phyloP scores from a whole-genome alignment of 2,329 filamentous ascomycete species.

The Penicillium sp. region DNA sequence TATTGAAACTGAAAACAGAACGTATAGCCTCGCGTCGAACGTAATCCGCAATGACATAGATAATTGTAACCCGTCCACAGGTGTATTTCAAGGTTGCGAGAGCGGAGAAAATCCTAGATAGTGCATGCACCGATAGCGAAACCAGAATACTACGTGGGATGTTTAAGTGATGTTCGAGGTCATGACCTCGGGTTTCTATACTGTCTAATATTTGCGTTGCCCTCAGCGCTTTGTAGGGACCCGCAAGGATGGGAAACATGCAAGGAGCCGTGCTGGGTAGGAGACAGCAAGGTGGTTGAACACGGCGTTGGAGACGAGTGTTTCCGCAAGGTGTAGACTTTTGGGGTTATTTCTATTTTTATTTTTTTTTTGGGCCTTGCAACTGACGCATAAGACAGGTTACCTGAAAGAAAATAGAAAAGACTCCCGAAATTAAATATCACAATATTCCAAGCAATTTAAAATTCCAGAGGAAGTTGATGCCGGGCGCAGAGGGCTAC shows the following conservation, averaged over 20 bases:
- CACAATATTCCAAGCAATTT: background rate
- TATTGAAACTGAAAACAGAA: background rate
- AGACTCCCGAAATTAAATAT: background rate
- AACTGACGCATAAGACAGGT: conserved; percentile 20
- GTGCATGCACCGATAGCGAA: background rate
- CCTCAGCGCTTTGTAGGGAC: background rate
- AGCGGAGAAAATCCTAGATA: background rate
- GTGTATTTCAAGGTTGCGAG: background rate
- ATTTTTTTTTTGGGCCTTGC: background rate
- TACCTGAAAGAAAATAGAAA: background rate
- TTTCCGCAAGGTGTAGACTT: background rate
- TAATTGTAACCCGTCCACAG: background rate
- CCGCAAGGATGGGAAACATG: conserved; percentile 27
- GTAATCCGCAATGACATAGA: conserved; percentile 1
- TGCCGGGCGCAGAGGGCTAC: conserved; percentile 6
- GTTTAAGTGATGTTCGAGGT: background rate
- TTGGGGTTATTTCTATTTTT: too few species aligned
- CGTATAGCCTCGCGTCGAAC: background rate
- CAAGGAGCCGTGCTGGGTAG: conserved; percentile 26
- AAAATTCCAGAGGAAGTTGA: conserved; percentile 10
- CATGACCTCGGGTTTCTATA: background rate
- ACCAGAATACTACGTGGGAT: background rate
- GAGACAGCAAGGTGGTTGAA: conserved; percentile 9
- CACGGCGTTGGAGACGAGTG: background rate
- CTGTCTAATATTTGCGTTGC: background rate